Base-by-base conservation (phyloP, 768 basidiomycete genomes). In the Russula ochroleuca region DNA sequence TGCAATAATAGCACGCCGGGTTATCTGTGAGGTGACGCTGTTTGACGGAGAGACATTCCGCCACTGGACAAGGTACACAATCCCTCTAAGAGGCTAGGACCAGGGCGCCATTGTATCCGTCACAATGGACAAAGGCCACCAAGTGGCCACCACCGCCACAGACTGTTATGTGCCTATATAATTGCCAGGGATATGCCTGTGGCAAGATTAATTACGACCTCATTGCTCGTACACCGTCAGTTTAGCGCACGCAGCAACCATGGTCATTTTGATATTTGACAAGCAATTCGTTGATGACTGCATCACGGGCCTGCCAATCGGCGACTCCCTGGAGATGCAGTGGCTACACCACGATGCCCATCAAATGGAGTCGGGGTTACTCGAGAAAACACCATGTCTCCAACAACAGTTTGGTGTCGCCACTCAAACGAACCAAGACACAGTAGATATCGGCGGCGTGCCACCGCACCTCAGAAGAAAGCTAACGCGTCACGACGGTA, bases 71-170 rank as follows among this genome's bases (percentile, higher is more conserved):
- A 41, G 40, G 52, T 53, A 14, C 35, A 53, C 25, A 15, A 17
- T 9, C 3, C 28, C 28, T 31, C 15, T 17, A 15, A 15, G 15
- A 17, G 25, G 14, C 43, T 43, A 7, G 10, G 45, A n/a, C 21
- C 3, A 31, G 28, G 23, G 28, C 19, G 8, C 33, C 3, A 23
- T 54, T 37, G 33, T 54, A 13, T 21, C 51, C 17, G 23, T 11
- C 25, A 25, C 54, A 28, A 25, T 41, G 15, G 54, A 56, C 25
- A 28, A 40, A 6, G 10, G 37, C n/a, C 14, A 49, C n/a, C 10
- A 11, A n/a, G 49, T 21, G 25, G 28, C 55, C 43, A 47, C 57
- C 45, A 58, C 57, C 11, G 28, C 41, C 55, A 57, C 55, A 45
- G 40, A 7, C 37, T 15, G 23, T 25, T 3, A 40, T 38, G 21